These are phyloP conservation scores for Massarina eburnea DNA, from an alignment of 2,329 filamentous ascomycete species.

Conservation along the genomic window DNA sequence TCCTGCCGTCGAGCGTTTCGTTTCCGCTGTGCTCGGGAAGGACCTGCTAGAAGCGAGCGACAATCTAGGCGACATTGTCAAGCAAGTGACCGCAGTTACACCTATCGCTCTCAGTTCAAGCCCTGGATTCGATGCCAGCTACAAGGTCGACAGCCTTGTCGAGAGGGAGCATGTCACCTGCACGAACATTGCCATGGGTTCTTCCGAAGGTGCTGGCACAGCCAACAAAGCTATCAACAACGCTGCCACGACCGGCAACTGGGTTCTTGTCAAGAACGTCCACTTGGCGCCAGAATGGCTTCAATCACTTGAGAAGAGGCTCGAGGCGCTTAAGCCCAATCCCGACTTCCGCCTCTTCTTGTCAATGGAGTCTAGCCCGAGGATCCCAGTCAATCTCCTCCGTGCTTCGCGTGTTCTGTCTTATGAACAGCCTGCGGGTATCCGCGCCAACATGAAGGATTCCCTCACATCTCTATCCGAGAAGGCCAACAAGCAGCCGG, in stretches of 20 bases:
- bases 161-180: conserved; percentile 80
- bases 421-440: conserved; percentile 97
- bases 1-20: conserved; percentile 88
- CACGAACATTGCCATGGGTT: conserved; percentile 98
- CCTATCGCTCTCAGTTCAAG: conserved; percentile 92
- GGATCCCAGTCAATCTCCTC: conserved; percentile 94
- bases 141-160: conserved; percentile 96
- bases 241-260: conserved; percentile 86
- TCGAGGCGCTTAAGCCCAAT: conserved; percentile 93
- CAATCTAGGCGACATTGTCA: conserved; percentile 82
- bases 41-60: conserved; percentile 81
- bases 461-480: conserved; percentile 82
- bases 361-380: conserved; percentile 95
- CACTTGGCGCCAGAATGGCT: conserved; percentile 95
- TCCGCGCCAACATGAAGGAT: conserved; percentile 98
- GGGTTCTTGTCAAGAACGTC: conserved; percentile 99
- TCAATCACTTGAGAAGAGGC: conserved; percentile 93
- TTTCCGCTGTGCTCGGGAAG: conserved; percentile 79
- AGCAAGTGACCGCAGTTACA: conserved; percentile 78
- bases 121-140: conserved; percentile 95
- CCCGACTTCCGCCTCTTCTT: conserved; percentile 91
- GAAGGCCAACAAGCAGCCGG: conserved; percentile 76
- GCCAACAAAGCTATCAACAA: conserved; percentile 95
- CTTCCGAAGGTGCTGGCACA: conserved; percentile 86
- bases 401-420: conserved; percentile 92